Base-by-base conservation (phyloP, 2,329 filamentous ascomycete species). In the Colletotrichum incanum region DNA sequence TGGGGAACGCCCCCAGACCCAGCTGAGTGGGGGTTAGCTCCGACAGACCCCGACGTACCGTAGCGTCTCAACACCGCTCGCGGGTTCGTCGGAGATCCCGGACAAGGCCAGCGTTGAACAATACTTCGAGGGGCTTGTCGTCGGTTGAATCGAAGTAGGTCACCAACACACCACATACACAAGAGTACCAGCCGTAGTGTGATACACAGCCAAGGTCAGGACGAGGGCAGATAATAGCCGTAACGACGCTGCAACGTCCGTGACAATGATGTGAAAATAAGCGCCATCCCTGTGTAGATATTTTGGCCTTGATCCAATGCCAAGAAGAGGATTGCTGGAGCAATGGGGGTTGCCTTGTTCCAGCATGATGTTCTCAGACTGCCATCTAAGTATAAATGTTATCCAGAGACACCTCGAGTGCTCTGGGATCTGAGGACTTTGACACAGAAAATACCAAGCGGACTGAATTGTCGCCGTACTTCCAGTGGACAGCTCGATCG, bases 11-110 rank as follows among this genome's bases (percentile, higher is more conserved):
- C 39, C 26, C 54, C 31, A 28, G 67, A 59, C 52, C 26, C 37
- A 20, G 28, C 34, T 41, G 49, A 23, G 67, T 71, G 67, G 67
- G 62, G 63, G 67, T 61, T 71, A 71, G 67, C 67, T 47, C 47
- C 55, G 49, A 37, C 28, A 20, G 45, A 14, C 62, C 62, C 39
- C 26, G 39, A 50, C n/a, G 31, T 50, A 61, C 34, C 45, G n/a
- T 39, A 39, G 26, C n/a, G 14, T 41, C 39, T 43, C 64, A 49
- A 45, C 26, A 37, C n/a, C 12, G 26, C 47, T 41, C 37, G 18
- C 16, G 18, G 26, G 62, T 45, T 26, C 37, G 28, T 47, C 39
- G 14, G 26, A 23, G 14, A 26, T 34, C 39, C 26, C 34, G 62
- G 50, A 12, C 50, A 65, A 37, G 23, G 39, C 18, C 16, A 31